Evolutionary conservation across 306 rosid species (phyloP).

Genomic region (Biancaea sappan): DNA sequence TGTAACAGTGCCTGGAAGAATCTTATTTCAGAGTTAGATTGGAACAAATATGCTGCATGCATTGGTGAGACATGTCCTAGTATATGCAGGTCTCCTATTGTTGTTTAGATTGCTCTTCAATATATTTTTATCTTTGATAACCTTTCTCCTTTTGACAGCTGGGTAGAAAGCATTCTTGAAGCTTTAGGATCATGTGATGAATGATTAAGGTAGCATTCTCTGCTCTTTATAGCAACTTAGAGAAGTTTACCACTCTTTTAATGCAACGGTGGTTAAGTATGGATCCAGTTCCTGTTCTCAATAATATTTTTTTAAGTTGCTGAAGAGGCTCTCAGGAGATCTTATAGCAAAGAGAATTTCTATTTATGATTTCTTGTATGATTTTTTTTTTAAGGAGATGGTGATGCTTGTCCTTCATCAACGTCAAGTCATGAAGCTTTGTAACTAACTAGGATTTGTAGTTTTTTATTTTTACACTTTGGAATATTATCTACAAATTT

Average conservation of each 20-base stretch:
- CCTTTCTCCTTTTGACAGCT: slow-evolving; percentile 51
- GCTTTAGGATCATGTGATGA: slow-evolving; percentile 59
- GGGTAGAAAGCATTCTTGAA: slow-evolving; percentile 89
- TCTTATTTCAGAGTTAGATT: slow-evolving; percentile 55
- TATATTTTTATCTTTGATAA: slow-evolving; percentile 12
- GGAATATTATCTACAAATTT: too few relatives aligned
- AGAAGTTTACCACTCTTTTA: slow-evolving; percentile 20
- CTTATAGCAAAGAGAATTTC: slow-evolving; percentile 13
- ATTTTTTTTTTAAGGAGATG: too few relatives aligned
- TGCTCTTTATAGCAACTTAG: slow-evolving; percentile 16
- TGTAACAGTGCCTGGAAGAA: slow-evolving; percentile 86
- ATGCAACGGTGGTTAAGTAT: slow-evolving; percentile 29
- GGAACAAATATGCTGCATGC: slow-evolving; percentile 86
- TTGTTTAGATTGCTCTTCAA: slow-evolving; percentile 14
- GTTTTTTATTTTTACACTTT: too few relatives aligned
- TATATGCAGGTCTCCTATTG: not conserved
- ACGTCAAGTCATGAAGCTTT: too few relatives aligned
- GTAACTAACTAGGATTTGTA: too few relatives aligned
- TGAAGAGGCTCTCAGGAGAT: slow-evolving; percentile 35
- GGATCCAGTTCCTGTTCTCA: slow-evolving; percentile 27
- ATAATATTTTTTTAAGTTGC: slow-evolving; percentile 21
- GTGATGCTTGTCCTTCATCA: too few relatives aligned
- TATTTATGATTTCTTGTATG: too few relatives aligned
- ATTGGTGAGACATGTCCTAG: slow-evolving; percentile 77
- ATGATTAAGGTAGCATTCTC: slow-evolving; percentile 44